Percentiles rank a stretch among this genome's conserved stretches.
phyloP scores from a whole-genome alignment of 768 basidiomycete genomes.

The Daedaleopsis sinensis region DNA sequence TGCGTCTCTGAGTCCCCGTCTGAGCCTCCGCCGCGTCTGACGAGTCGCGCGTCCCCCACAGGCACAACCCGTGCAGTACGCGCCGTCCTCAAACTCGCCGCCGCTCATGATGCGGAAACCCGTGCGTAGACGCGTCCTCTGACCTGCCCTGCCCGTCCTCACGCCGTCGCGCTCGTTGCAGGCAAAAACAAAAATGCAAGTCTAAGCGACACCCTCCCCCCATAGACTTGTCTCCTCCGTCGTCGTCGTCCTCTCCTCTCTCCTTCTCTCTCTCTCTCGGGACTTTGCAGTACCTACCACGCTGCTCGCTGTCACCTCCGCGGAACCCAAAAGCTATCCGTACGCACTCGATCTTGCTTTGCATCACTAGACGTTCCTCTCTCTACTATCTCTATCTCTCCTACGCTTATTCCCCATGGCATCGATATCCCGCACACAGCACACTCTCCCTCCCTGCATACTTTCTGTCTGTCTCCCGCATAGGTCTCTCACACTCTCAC shows the following conservation, averaged over 20 bases:
- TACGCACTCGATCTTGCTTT: slow-evolving; percentile 24
- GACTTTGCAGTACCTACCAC: slow-evolving; percentile 29
- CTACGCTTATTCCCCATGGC: slow-evolving; percentile 25
- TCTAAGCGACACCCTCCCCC: slow-evolving; percentile 22
- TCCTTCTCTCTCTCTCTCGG: slow-evolving; percentile 14
- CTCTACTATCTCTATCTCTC: slow-evolving; percentile 4
- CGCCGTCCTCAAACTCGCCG: slow-evolving; percentile 28
- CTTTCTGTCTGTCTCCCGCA: slow-evolving; percentile 14
- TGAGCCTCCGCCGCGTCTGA: slow-evolving; percentile 3
- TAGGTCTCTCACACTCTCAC: background rate
- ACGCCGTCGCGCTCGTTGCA: slow-evolving; percentile 14
- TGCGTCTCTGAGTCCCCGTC: slow-evolving; percentile 19
- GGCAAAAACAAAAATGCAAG: slow-evolving; percentile 32
- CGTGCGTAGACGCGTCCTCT: slow-evolving; percentile 22
- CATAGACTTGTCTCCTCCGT: slow-evolving; percentile 23
- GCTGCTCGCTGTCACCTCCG: slow-evolving; percentile 14
- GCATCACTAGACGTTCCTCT: slow-evolving; percentile 27
- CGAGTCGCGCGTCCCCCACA: background rate
- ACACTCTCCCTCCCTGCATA: slow-evolving; percentile 9
- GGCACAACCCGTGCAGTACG: slow-evolving; percentile 24
- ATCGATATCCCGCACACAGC: slow-evolving; percentile 19
- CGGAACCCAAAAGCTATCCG: slow-evolving; percentile 26
- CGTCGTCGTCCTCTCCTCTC: background rate
- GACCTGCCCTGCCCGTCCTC: too few species aligned
- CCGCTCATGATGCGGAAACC: slow-evolving; percentile 39